Conservation (phyloP, 768 basidiomycete genomes). For the Hydnomerulius pinastri region DNA sequence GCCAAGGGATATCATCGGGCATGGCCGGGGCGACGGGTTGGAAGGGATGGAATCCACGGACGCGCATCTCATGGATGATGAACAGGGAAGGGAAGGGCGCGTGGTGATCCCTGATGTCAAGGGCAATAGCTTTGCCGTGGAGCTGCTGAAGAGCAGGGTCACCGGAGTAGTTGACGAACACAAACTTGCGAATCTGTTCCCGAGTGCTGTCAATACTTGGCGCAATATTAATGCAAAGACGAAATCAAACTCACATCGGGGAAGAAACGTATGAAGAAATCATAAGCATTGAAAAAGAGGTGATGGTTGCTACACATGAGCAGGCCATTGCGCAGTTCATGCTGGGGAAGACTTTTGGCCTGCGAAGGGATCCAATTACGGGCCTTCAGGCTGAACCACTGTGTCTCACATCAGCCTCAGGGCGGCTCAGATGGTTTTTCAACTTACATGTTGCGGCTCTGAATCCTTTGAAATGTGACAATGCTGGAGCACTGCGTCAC, state of each 20-base stretch:
- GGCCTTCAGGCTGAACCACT: neutral
- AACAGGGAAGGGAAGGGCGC: conserved; percentile 36
- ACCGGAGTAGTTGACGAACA: conserved; percentile 34
- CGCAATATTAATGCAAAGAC: neutral
- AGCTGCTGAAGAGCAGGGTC: conserved; percentile 9
- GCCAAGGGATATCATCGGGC: neutral
- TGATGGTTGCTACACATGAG: conserved; percentile 8
- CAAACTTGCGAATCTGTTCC: conserved; percentile 20
- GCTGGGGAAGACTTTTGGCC: conserved; percentile 3
- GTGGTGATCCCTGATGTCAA: conserved; percentile 30
- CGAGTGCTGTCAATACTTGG: neutral
- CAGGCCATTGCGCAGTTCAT: conserved; percentile 17
- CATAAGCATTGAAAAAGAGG: conserved; percentile 6
- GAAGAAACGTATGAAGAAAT: conserved; percentile 15
- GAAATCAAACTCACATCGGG: conserved; percentile 7
- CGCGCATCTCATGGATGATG: conserved; percentile 39
- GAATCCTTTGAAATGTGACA: conserved; percentile 8
- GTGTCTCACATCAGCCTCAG: neutral
- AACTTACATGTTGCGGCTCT: conserved; percentile 8
- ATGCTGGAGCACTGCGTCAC: conserved; percentile 8
- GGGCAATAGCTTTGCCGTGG: conserved; percentile 37
- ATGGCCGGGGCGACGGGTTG: neutral
- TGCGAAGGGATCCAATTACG: neutral
- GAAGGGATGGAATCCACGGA: conserved; percentile 32
- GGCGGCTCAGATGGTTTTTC: conserved; percentile 5